These are phyloP conservation scores for Botryotinia globosa DNA, from an alignment of 2,329 filamentous ascomycete species.

Conservation along the genomic window DNA sequence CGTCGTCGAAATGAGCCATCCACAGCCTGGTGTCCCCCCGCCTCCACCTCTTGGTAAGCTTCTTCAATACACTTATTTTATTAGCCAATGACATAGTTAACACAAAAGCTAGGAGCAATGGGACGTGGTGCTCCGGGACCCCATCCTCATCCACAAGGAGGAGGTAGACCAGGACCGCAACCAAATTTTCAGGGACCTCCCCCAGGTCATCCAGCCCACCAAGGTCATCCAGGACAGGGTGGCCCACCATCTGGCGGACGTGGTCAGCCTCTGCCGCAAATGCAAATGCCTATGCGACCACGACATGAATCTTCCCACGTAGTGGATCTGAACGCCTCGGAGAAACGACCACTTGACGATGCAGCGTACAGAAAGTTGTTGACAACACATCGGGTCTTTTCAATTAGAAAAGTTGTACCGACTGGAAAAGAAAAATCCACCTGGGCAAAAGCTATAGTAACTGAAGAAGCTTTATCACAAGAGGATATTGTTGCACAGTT, in stretches of 20 bases:
- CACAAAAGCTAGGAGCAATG: neutral
- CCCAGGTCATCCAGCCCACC: neutral
- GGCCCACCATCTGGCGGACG: neutral
- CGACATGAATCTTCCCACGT: constrained; percentile 11
- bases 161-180: neutral
- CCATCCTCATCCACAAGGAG: neutral
- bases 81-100: neutral
- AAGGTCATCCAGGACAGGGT: neutral
- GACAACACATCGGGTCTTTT: constrained; percentile 28
- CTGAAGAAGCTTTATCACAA: constrained; percentile 31
- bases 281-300: constrained; percentile 16
- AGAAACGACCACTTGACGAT: constrained; percentile 9
- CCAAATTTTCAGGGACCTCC: neutral
- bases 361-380: constrained; percentile 10
- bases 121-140: neutral
- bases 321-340: constrained; percentile 1
- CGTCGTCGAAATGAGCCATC: constrained; percentile 3
- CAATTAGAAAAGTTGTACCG: constrained; percentile 31
- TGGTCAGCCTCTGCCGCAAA: constrained; percentile 8
- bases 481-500: constrained; percentile 34
- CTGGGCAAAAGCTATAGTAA: constrained; percentile 33
- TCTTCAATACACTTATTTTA: neutral
- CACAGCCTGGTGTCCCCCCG: neutral
- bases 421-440: constrained; percentile 30
- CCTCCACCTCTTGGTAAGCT: constrained; percentile 9